Percentiles rank a stretch among this genome's conserved stretches.
Evolutionary conservation across 352 stramenopile species (phyloP).

Genomic region (Globisporangium viniferum): DNA sequence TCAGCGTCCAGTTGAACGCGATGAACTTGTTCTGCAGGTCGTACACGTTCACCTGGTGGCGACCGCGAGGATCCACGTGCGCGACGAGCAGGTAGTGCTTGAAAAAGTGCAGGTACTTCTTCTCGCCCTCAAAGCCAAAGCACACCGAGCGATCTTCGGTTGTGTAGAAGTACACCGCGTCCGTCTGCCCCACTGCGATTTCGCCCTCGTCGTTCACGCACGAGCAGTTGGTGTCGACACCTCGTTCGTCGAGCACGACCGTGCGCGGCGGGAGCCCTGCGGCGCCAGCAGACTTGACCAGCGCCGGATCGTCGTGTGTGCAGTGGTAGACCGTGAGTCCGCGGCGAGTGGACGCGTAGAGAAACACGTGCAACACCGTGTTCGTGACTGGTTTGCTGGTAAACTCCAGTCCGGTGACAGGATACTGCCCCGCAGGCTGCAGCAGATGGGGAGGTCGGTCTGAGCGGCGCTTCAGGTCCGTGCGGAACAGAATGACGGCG

Average conservation of each 20-base stretch:
- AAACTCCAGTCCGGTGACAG: slow-evolving; percentile 76
- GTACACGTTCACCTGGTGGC: slow-evolving; percentile 89
- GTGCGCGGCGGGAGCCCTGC: slow-evolving; percentile 62
- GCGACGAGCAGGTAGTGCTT: slow-evolving; percentile 86
- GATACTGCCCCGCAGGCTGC: slow-evolving; percentile 75
- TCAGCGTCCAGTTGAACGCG: slow-evolving; percentile 89
- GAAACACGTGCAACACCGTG: slow-evolving; percentile 61
- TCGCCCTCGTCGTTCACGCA: slow-evolving; percentile 85
- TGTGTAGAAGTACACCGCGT: slow-evolving; percentile 89
- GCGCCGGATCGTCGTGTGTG: slow-evolving; percentile 74
- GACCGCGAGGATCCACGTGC: slow-evolving; percentile 75
- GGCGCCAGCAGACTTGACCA: slow-evolving; percentile 65
- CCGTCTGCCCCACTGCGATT: slow-evolving; percentile 77
- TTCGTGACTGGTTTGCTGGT: slow-evolving; percentile 73
- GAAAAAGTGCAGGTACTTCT: slow-evolving; percentile 85
- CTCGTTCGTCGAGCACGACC: slow-evolving; percentile 77
- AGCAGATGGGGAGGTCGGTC: slow-evolving; percentile 69
- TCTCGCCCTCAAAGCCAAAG: slow-evolving; percentile 87
- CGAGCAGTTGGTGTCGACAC: slow-evolving; percentile 77
- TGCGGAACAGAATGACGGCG: slow-evolving; percentile 80
- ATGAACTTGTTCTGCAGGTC: slow-evolving; percentile 93
- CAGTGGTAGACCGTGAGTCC: slow-evolving; percentile 85
- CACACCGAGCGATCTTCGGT: slow-evolving; percentile 85
- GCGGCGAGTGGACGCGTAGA: slow-evolving; percentile 77
- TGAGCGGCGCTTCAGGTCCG: slow-evolving; percentile 71